These are phyloP conservation scores for Trypanosoma lewisi DNA, from an alignment of 208 protist genomes.

Conservation along the genomic window DNA sequence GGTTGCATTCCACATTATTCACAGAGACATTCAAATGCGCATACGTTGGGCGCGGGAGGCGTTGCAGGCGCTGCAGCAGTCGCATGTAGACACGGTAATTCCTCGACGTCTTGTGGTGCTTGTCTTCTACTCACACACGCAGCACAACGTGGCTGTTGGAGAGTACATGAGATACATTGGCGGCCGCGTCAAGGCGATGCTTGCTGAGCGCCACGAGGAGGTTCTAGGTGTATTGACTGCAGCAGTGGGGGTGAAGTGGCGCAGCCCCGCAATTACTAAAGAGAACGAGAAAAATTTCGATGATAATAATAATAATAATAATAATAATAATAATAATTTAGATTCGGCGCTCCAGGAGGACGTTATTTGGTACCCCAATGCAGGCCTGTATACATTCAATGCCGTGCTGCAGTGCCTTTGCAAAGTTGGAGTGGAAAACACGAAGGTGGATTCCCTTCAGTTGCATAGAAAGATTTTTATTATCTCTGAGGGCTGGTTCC, in stretches of 20 bases:
- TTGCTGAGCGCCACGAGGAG: conserved; percentile 14
- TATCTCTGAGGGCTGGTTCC: conserved; percentile 67
- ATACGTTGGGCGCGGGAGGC: conserved; percentile 26
- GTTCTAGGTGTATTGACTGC: conserved; percentile 52
- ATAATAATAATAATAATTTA: background rate
- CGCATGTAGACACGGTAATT: background rate
- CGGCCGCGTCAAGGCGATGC: conserved; percentile 16
- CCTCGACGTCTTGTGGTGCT: conserved; percentile 42
- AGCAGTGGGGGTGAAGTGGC: conserved; percentile 41
- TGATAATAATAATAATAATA: background rate
- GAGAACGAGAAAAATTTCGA: too few relatives aligned
- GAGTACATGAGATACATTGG: conserved; percentile 20
- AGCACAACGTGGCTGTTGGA: conserved; percentile 36
- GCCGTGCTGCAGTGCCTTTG: conserved; percentile 34
- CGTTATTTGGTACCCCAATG: conserved; percentile 44
- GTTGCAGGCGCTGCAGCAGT: background rate
- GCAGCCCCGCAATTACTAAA: background rate
- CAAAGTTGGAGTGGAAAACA: conserved; percentile 3
- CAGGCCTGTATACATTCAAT: conserved; percentile 67
- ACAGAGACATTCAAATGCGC: conserved; percentile 27
- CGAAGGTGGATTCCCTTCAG: background rate
- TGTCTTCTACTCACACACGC: conserved; percentile 54
- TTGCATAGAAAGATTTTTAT: conserved; percentile 43
- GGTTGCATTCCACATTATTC: conserved; percentile 29
- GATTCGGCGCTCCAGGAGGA: conserved; percentile 8